A percentile compares a stretch with the other conserved stretches of the same genome.
phyloP scores from a whole-genome alignment of 2,329 filamentous ascomycete species.

The Cladosporium sp. region DNA sequence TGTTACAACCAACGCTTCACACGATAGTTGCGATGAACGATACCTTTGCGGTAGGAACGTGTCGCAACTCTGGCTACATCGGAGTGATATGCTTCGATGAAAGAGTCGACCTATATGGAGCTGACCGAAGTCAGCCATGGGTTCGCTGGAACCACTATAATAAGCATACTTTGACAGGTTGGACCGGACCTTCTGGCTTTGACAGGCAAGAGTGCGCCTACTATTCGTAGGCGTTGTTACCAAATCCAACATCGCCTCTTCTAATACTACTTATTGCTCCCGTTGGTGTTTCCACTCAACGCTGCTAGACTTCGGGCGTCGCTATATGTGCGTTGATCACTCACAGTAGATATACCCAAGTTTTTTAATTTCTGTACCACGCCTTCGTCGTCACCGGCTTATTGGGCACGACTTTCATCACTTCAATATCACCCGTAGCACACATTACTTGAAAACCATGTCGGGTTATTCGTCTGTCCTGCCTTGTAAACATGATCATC shows the following conservation, averaged over 20 bases:
- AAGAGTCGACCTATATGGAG: not conserved
- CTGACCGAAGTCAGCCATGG: not conserved
- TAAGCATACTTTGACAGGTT: not conserved
- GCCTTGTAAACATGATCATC: not conserved
- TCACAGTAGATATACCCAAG: too few species aligned
- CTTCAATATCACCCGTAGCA: not conserved
- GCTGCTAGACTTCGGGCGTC: too few species aligned
- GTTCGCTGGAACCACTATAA: not conserved
- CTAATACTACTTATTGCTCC: too few species aligned
- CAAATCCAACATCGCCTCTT: too few species aligned
- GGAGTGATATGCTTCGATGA: conserved; percentile 12
- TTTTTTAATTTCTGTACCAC: too few species aligned
- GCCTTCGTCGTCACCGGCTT: not conserved
- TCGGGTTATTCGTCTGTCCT: not conserved
- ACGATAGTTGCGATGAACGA: not conserved
- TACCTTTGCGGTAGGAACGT: not conserved
- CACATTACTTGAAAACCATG: not conserved
- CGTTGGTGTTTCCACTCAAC: too few species aligned
- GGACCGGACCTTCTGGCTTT: not conserved
- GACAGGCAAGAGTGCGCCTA: not conserved
- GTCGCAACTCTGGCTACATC: not conserved
- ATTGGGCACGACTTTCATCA: not conserved
- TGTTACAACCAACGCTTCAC: not conserved
- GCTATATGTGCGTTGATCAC: too few species aligned
- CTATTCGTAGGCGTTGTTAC: not conserved